Evolutionary conservation across 2,329 filamentous ascomycete species (phyloP).

Genomic region (Calonectria naviculata): DNA sequence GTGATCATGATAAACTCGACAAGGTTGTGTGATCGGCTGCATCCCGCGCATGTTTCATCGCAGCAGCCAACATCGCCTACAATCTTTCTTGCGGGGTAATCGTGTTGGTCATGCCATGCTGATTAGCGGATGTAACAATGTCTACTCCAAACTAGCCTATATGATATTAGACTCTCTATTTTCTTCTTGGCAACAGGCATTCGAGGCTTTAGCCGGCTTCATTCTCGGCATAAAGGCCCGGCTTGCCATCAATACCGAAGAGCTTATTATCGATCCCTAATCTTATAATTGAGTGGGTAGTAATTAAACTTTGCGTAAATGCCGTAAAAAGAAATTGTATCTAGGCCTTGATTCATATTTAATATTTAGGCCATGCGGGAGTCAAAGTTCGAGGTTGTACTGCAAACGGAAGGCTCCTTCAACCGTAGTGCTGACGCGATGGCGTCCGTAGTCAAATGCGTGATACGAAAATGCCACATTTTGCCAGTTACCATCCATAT

Average conservation of each 20-base stretch:
- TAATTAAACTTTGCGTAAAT: not conserved
- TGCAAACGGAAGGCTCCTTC: not conserved
- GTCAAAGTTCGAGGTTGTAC: no score
- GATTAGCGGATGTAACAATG: not conserved
- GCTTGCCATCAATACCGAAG: not conserved
- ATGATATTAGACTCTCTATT: not conserved
- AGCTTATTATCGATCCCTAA: not conserved
- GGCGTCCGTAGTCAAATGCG: no score
- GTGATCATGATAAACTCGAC: no score
- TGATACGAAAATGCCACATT: not conserved
- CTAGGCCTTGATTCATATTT: not conserved
- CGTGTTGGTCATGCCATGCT: not conserved
- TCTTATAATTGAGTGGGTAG: not conserved
- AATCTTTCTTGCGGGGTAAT: not conserved
- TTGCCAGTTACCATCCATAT: not conserved
- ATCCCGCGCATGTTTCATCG: no score
- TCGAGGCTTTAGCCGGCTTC: not conserved
- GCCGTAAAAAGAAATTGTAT: not conserved
- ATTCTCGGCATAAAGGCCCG: not conserved
- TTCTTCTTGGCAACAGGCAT: conserved; percentile 1
- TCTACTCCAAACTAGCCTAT: not conserved
- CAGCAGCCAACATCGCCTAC: no score
- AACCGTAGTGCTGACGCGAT: not conserved
- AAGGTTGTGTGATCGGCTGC: no score
- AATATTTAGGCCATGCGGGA: not conserved